Base-by-base conservation (phyloP, 805 yeast genomes). In the Kuraishia ogatae region DNA sequence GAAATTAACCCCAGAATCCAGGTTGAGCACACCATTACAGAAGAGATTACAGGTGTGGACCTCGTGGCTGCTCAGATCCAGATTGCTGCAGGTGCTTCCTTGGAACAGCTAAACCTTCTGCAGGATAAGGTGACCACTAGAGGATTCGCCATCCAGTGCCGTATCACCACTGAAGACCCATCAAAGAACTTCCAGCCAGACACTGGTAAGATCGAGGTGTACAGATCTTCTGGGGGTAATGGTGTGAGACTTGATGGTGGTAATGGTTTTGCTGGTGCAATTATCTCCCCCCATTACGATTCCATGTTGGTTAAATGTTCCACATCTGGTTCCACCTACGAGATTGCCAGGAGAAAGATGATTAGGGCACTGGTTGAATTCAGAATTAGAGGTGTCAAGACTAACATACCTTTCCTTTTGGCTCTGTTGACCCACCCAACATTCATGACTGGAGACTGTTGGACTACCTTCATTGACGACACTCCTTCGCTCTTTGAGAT, bases 191-290 rank as follows among this genome's bases (percentile, higher is more conserved):
- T 93, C 84, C 97, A 89, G 74, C 99, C 99, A 17, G 99, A 93
- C 70, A 94, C 98, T 2, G 99, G 99, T 69, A 91, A 92, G 73
- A 87, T 93, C 64, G 99, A 93, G 73, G 99, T 93, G 50, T 93
- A 93, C 78, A 84, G 98, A 72, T 91, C 97, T 50, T 89, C 98
- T 22, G 99, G 99, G 74, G 99, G 99, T 79, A 94, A 94, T 68
- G 99, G 99, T 72, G 97, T 94, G 51, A 85, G 99, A 77, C 80
- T 94, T 63, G 99, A 93, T 67, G 99, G 99, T 76, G 98, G 98
- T 75, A 93, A 93, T 70, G 97, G 97, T 2, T 93, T 90, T 71
- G 96, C 97, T 13, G 99, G 99, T 60, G 88, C 97, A 22, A 84
- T 94, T 61, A 94, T 93, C 62, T 86, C 97, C 39, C 99, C 99